phyloP scores from a whole-genome alignment of 176 grass and related monocot species.

The Calamus simplicifolius region DNA sequence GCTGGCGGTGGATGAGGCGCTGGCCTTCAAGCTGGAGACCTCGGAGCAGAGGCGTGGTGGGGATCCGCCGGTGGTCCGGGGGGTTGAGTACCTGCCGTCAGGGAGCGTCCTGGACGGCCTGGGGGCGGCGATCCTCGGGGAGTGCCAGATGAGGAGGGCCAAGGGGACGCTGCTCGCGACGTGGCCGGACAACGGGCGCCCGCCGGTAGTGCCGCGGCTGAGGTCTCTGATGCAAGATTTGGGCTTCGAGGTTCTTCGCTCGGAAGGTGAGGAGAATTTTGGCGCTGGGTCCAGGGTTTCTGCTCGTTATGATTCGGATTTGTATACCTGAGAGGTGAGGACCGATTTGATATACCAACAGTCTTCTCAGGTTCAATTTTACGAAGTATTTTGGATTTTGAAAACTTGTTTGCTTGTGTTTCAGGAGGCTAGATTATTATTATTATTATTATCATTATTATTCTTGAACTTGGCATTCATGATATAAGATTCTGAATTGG shows the following conservation, averaged over 20 bases:
- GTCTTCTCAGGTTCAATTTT: too few species aligned
- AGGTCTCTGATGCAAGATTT: constrained; percentile 35
- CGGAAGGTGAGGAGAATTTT: constrained; percentile 8
- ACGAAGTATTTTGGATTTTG: too few species aligned
- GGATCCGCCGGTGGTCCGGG: constrained; percentile 23
- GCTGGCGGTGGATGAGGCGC: constrained; percentile 51
- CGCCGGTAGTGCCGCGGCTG: constrained; percentile 27
- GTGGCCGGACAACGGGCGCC: constrained; percentile 51
- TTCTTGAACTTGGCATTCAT: too few species aligned
- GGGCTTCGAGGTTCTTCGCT: constrained; percentile 32
- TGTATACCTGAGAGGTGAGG: constrained; percentile 41
- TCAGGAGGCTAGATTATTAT: too few species aligned
- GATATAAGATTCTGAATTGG: too few species aligned
- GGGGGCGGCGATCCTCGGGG: constrained; percentile 53
- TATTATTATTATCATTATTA: too few species aligned
- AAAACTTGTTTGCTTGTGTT: too few species aligned
- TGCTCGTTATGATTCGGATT: constrained; percentile 36
- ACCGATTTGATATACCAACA: too few species aligned
- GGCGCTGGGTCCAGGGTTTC: constrained; percentile 13
- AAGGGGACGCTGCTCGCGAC: constrained; percentile 71
- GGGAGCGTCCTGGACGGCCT: constrained; percentile 83
- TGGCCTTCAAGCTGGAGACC: constrained; percentile 91
- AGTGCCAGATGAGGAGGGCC: constrained; percentile 69
- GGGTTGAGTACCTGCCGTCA: constrained; percentile 41
- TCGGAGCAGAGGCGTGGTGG: constrained; percentile 29